These are phyloP conservation scores for Codiaeum variegatum DNA, from an alignment of 441 rosid genomes.

Conservation along the genomic window DNA sequence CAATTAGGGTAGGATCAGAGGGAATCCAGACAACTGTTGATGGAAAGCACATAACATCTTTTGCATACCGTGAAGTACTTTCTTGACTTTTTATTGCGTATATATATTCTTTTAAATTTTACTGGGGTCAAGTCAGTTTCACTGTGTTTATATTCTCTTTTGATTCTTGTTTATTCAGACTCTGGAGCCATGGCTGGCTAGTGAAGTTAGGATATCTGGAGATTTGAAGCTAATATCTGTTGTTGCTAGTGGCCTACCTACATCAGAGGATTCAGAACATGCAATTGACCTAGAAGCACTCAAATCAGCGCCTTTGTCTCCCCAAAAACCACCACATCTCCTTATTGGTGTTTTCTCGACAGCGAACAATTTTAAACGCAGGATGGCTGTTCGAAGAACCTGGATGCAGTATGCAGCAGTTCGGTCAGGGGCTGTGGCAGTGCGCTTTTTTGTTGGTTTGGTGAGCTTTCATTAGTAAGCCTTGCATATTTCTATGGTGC, in stretches of 20 bases:
- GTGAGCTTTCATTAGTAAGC: constrained; percentile 40
- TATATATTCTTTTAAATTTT: constrained; percentile 16
- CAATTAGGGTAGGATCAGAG: constrained; percentile 78
- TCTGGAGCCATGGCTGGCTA: constrained; percentile 61
- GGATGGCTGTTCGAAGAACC: constrained; percentile 95
- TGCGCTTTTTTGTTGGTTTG: constrained; percentile 96
- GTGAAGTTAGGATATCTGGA: constrained; percentile 57
- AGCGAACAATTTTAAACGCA: constrained; percentile 85
- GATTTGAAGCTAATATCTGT: constrained; percentile 43
- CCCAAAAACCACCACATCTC: constrained; percentile 52
- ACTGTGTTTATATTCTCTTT: constrained; percentile 6
- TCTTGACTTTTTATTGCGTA: constrained; percentile 16
- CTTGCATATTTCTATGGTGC: background rate
- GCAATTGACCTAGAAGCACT: constrained; percentile 60
- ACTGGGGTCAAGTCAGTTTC: constrained; percentile 14
- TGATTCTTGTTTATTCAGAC: constrained; percentile 30
- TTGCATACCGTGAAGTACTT: constrained; percentile 33
- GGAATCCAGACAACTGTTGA: constrained; percentile 84
- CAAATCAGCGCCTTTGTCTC: constrained; percentile 58
- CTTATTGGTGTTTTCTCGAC: constrained; percentile 92
- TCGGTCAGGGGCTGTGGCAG: constrained; percentile 70
- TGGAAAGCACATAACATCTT: constrained; percentile 60
- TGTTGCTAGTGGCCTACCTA: constrained; percentile 51
- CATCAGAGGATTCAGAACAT: constrained; percentile 50
- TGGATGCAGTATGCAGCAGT: constrained; percentile 95